phyloP scores from a whole-genome alignment of 140 eudicot genomes.

The Anethum foeniculum region DNA sequence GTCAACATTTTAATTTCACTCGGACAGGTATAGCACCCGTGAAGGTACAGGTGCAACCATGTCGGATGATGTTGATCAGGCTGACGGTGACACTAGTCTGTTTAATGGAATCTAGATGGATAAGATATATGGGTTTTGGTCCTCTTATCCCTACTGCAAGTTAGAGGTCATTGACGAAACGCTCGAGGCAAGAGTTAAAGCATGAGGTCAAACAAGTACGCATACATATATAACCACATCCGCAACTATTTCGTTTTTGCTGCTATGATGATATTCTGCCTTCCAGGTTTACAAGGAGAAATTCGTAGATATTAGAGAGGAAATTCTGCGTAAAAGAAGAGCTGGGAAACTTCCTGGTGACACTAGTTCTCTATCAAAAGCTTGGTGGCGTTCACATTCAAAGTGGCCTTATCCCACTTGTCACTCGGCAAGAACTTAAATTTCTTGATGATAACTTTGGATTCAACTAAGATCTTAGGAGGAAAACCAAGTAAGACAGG shows the following conservation, averaged over 20 bases:
- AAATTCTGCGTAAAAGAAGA: slow-evolving; percentile 83
- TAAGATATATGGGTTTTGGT: no score
- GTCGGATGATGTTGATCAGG: no score
- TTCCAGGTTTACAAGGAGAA: slow-evolving; percentile 29
- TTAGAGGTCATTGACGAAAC: no score
- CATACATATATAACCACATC: not conserved
- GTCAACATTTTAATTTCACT: no score
- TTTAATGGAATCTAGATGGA: no score
- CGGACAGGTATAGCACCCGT: no score
- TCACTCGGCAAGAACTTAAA: not conserved
- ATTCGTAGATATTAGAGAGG: slow-evolving; percentile 66
- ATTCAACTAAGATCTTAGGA: slow-evolving; percentile 35
- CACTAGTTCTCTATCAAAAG: slow-evolving; percentile 72
- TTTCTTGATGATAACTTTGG: not conserved
- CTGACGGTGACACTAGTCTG: no score
- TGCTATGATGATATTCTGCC: not conserved
- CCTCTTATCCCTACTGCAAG: no score
- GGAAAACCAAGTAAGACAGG: slow-evolving; percentile 86
- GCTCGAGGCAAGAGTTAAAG: no score
- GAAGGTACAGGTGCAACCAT: no score
- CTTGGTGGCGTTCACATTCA: slow-evolving; percentile 97
- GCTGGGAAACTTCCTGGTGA: slow-evolving; percentile 96
- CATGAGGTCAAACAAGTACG: no score
- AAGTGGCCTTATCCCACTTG: slow-evolving; percentile 92
- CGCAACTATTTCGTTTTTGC: slow-evolving; percentile 8